Conservation (phyloP, 1,284 basidiomycete genomes). For the Rhodotorula sp. region DNA sequence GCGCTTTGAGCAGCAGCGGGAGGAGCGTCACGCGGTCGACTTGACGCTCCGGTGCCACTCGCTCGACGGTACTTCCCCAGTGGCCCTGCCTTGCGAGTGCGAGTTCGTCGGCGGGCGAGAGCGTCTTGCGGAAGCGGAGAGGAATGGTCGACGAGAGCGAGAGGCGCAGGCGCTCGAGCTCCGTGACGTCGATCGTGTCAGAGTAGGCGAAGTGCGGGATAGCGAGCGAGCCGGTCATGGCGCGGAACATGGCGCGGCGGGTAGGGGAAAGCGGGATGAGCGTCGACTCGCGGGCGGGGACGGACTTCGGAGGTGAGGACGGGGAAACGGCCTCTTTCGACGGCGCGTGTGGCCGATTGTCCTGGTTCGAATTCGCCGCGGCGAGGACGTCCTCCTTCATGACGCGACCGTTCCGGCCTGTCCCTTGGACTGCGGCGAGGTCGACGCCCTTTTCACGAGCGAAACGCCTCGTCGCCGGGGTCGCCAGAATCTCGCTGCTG, state of each 20-base stretch:
- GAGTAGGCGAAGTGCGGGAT: conserved; percentile 81
- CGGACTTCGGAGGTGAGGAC: neutral
- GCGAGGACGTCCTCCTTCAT: conserved; percentile 67
- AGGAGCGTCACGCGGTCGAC: conserved; percentile 72
- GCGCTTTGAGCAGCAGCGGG: conserved; percentile 80
- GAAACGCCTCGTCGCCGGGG: conserved; percentile 75
- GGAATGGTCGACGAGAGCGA: conserved; percentile 72
- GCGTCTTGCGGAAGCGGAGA: conserved; percentile 56
- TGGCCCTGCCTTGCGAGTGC: conserved; percentile 10
- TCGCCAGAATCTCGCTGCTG: conserved; percentile 59
- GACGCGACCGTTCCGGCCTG: conserved; percentile 71
- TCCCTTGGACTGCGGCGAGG: conserved; percentile 63
- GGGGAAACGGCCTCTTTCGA: neutral
- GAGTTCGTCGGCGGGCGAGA: conserved; percentile 14
- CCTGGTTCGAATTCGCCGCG: neutral
- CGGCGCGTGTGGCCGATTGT: neutral
- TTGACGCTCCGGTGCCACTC: neutral
- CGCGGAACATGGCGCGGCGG: conserved; percentile 50
- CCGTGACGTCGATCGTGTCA: conserved; percentile 78
- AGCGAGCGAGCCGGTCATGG: conserved; percentile 48
- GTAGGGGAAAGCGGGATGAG: conserved; percentile 43
- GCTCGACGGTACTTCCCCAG: neutral
- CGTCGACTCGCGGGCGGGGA: conserved; percentile 1
- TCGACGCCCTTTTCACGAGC: conserved; percentile 65
- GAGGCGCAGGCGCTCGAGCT: conserved; percentile 69